Percentiles rank a stretch among this genome's conserved stretches.
Conservation (phyloP, 441 rosid genomes). For the Euphorbia schlechtendalii region DNA sequence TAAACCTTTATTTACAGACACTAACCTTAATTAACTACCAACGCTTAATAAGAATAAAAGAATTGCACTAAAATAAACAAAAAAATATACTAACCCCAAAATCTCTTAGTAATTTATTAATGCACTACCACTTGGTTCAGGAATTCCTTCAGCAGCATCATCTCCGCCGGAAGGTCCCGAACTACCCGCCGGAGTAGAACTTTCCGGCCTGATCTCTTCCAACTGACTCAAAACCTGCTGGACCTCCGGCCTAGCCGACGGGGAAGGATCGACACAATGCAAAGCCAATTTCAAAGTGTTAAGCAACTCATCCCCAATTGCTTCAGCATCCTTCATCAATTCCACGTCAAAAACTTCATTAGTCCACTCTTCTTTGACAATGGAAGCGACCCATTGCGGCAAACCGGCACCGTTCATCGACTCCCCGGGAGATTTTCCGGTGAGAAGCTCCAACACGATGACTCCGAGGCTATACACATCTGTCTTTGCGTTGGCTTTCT, state of each 20-base stretch:
- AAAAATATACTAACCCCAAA: too few relatives aligned
- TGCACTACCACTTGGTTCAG: too few relatives aligned
- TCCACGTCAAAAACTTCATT: constrained; percentile 76
- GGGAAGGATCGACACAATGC: constrained; percentile 75
- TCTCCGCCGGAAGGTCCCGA: too few relatives aligned
- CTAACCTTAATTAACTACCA: too few relatives aligned
- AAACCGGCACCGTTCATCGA: constrained; percentile 67
- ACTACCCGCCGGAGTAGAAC: too few relatives aligned
- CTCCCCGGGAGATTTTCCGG: constrained; percentile 74
- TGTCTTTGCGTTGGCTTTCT: constrained; percentile 70
- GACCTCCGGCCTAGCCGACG: constrained; percentile 66
- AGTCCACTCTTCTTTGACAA: constrained; percentile 79
- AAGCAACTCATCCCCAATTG: constrained; percentile 65
- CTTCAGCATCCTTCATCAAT: constrained; percentile 62
- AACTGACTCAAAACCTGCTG: constrained; percentile 60
- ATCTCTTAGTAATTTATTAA: too few relatives aligned
- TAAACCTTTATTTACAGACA: too few relatives aligned
- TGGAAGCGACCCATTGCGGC: constrained; percentile 89
- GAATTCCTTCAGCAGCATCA: too few relatives aligned
- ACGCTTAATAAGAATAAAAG: too few relatives aligned
- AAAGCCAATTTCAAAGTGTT: constrained; percentile 65
- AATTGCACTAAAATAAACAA: too few relatives aligned
- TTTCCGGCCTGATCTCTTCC: too few relatives aligned
- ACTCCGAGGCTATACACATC: constrained; percentile 79
- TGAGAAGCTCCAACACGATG: constrained; percentile 60